phyloP scores from a whole-genome alignment of 176 grass and related monocot genomes.

The Oryza punctata region DNA sequence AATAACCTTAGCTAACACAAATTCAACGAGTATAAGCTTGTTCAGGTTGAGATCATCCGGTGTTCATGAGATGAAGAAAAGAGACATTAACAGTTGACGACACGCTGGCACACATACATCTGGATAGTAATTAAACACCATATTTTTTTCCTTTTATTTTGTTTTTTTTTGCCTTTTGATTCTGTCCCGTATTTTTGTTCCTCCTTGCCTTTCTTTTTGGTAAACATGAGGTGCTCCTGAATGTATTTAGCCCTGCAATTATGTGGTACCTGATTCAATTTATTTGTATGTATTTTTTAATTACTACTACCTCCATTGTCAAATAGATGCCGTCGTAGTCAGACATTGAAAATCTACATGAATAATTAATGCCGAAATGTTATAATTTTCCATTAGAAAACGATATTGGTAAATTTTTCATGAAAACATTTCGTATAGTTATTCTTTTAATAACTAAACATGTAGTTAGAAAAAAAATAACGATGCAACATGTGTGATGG shows the following conservation, averaged over 20 bases:
- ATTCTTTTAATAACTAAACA: too few species aligned
- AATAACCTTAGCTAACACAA: conserved; percentile 46
- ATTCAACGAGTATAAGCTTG: background rate
- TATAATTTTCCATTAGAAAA: too few species aligned
- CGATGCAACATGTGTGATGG: too few species aligned
- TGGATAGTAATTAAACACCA: background rate
- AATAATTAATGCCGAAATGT: too few species aligned
- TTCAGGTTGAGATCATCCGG: background rate
- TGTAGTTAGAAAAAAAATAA: too few species aligned
- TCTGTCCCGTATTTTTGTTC: background rate
- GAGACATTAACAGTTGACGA: background rate
- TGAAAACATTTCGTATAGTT: too few species aligned
- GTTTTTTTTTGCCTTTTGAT: background rate
- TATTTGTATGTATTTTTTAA: background rate
- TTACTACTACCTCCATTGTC: too few species aligned
- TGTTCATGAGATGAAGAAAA: background rate
- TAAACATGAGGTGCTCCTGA: background rate
- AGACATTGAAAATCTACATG: too few species aligned
- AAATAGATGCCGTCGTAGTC: too few species aligned
- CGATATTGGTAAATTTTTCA: too few species aligned
- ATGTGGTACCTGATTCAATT: background rate
- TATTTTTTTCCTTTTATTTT: background rate
- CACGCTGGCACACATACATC: background rate
- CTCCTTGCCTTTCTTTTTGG: background rate
- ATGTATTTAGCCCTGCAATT: background rate